These are phyloP conservation scores for Saccharomyces pastorianus DNA, from an alignment of 1,139 yeast species.

Conservation along the genomic window DNA sequence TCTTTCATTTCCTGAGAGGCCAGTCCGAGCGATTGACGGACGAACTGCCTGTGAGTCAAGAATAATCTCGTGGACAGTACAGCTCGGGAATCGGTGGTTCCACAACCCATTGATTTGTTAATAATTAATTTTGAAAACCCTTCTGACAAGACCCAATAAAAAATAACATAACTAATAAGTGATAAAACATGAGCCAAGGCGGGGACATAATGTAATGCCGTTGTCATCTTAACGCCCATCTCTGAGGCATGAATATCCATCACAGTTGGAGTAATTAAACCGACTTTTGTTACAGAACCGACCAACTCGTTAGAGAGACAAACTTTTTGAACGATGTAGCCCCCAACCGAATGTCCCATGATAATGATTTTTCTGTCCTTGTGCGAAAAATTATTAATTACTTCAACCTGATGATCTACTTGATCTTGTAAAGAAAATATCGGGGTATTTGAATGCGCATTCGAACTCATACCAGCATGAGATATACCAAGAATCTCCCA, in stretches of 20 bases:
- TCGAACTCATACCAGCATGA: constrained; percentile 33
- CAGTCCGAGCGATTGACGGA: constrained; percentile 45
- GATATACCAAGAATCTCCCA: constrained; percentile 46
- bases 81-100: constrained; percentile 26
- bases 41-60: constrained; percentile 37
- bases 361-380: constrained; percentile 36
- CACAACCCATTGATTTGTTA: constrained; percentile 11
- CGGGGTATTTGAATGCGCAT: constrained; percentile 19
- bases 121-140: constrained; percentile 13
- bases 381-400: constrained; percentile 33
- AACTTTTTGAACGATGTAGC: constrained; percentile 46
- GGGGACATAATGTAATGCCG: constrained; percentile 18
- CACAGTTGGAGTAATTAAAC: constrained; percentile 56
- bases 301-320: constrained; percentile 18
- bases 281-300: constrained; percentile 30
- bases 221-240: constrained; percentile 40
- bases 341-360: constrained; percentile 57
- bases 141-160: constrained; percentile 18
- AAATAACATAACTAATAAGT: constrained; percentile 10
- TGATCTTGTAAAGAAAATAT: constrained; percentile 43
- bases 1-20: constrained; percentile 48
- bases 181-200: not conserved
- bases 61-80: constrained; percentile 40
- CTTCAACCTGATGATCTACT: constrained; percentile 41
- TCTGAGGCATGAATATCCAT: constrained; percentile 45